Conservation (phyloP, 805 yeast species). For the Pichia rugopelliculosa region DNA sequence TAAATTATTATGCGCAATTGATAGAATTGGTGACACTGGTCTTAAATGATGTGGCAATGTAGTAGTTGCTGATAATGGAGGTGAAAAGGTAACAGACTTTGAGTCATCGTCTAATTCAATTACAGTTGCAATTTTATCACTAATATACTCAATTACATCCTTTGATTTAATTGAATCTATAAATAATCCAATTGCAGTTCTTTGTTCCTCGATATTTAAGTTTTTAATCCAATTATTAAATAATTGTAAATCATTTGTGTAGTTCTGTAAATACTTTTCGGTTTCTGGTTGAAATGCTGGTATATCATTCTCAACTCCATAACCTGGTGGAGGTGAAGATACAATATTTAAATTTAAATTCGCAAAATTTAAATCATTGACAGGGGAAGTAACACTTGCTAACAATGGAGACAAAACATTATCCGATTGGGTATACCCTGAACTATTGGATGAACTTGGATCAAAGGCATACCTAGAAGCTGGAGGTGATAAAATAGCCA, state of each 20-base stretch:
- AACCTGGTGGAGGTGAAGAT: conserved; percentile 7
- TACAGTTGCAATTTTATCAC: background rate
- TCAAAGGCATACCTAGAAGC: conserved; percentile 32
- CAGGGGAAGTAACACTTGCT: conserved; percentile 11
- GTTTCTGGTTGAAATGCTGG: conserved; percentile 29
- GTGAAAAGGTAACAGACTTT: conserved; percentile 13
- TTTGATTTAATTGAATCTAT: conserved; percentile 38
- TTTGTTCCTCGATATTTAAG: conserved; percentile 39
- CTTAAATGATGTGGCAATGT: conserved; percentile 18
- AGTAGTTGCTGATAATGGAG: conserved; percentile 17
- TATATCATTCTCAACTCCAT: conserved; percentile 18
- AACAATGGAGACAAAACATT: conserved; percentile 12
- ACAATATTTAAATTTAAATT: background rate
- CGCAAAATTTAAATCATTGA: conserved; percentile 7
- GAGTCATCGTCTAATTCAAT: background rate
- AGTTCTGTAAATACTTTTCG: conserved; percentile 24
- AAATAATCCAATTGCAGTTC: conserved; percentile 41
- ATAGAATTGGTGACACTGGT: conserved; percentile 28
- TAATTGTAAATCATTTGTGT: conserved; percentile 37
- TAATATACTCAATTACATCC: conserved; percentile 24
- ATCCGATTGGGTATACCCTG: conserved; percentile 20
- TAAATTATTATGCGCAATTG: conserved; percentile 15
- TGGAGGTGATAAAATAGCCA: conserved; percentile 37
- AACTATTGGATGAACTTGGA: conserved; percentile 12
- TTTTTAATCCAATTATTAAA: conserved; percentile 41